A percentile compares a stretch with the other conserved stretches of the same genome.
Evolutionary conservation across 441 rosid genomes (phyloP).

Genomic region (Eutrema salsugineum): DNA sequence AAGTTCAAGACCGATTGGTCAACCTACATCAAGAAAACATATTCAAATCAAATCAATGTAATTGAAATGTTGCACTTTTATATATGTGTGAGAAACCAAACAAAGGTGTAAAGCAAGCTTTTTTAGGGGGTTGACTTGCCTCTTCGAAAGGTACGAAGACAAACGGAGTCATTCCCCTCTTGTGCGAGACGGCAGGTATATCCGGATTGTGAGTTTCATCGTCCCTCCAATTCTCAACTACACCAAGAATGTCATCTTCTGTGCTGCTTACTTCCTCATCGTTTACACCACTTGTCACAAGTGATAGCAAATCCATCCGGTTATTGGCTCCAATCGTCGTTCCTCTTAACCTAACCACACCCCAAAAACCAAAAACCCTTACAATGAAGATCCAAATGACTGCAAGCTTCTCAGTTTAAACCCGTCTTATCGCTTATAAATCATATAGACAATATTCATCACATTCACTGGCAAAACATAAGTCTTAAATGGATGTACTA

Average conservation of each 20-base stretch:
- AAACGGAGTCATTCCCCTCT: constrained; percentile 81
- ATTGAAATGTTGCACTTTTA: background rate
- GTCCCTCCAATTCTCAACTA: constrained; percentile 72
- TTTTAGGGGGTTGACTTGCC: constrained; percentile 34
- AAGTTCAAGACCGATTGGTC: constrained; percentile 81
- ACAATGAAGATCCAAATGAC: background rate
- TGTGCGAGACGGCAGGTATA: constrained; percentile 78
- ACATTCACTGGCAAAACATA: background rate
- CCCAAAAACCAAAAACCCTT: constrained; percentile 7
- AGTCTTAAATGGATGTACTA: background rate
- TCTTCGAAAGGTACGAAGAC: constrained; percentile 89
- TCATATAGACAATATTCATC: background rate
- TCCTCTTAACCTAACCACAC: constrained; percentile 62
- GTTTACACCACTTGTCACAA: constrained; percentile 75
- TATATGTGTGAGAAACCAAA: background rate
- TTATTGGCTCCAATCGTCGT: constrained; percentile 77
- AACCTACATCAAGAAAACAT: constrained; percentile 38
- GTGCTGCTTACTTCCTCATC: constrained; percentile 49
- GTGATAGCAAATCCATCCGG: constrained; percentile 84
- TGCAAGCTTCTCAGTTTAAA: background rate
- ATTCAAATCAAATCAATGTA: background rate
- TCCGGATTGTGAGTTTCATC: constrained; percentile 79
- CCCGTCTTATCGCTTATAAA: background rate
- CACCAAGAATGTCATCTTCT: constrained; percentile 70
- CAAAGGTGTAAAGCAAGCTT: background rate